Conservation (phyloP, 768 basidiomycete genomes). For the Trametes coccinea region DNA sequence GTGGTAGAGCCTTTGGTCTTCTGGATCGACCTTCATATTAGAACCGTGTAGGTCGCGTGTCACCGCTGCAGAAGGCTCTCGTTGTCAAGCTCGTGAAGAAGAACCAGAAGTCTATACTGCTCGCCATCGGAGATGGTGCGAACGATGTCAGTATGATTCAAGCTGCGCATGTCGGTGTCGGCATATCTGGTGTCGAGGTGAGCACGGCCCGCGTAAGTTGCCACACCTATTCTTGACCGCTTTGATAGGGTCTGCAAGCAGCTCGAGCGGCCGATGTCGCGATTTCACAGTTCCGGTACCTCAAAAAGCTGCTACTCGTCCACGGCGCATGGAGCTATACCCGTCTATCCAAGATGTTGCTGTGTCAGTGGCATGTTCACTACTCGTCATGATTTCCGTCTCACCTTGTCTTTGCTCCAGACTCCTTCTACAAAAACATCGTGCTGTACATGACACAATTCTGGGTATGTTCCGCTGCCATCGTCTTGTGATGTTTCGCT, state of each 20-base stretch:
- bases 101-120: constrained; percentile 87
- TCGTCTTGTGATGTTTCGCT: neutral
- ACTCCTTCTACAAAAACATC: constrained; percentile 99
- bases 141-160: constrained; percentile 99
- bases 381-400: neutral
- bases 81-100: constrained; percentile 99
- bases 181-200: constrained; percentile 97
- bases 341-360: constrained; percentile 89
- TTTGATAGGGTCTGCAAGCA: constrained; percentile 85
- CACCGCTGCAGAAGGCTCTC: constrained; percentile 94
- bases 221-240: neutral
- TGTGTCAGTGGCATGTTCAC: constrained; percentile 61
- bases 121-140: constrained; percentile 97
- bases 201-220: constrained; percentile 4
- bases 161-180: constrained; percentile 95
- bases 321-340: constrained; percentile 99
- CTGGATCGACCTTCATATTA: neutral
- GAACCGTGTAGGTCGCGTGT: constrained; percentile 76
- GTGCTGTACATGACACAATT: constrained; percentile 98
- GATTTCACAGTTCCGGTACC: constrained; percentile 94
- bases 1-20: constrained; percentile 30
- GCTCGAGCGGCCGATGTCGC: constrained; percentile 97
- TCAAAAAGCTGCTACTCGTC: constrained; percentile 93
- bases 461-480: constrained; percentile 61
- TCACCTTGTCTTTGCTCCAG: constrained; percentile 40